Conservation (phyloP, 148 eudicot genomes). For the Rhododendron ovatum region DNA sequence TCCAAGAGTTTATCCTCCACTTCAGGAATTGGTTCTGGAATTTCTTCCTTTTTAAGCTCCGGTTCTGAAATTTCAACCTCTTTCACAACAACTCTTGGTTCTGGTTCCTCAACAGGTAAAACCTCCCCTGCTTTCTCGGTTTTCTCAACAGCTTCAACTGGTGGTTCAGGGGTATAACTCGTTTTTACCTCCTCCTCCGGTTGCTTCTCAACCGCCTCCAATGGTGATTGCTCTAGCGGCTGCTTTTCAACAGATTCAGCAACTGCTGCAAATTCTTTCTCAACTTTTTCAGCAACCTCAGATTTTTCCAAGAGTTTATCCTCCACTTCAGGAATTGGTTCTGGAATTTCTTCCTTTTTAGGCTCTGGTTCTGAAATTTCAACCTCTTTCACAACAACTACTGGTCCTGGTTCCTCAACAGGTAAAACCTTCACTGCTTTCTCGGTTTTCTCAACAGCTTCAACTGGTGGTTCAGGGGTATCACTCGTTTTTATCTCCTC, state of each 20-base stretch:
- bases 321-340: neutral
- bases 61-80: conserved; percentile 8
- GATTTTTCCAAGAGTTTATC: conserved; percentile 16
- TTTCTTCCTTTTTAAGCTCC: conserved; percentile 14
- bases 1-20: conserved; percentile 16
- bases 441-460: conserved; percentile 20
- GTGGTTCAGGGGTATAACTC: conserved; percentile 13
- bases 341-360: conserved; percentile 12
- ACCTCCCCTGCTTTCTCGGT: conserved; percentile 12
- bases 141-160: conserved; percentile 19
- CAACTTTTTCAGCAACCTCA: conserved; percentile 17
- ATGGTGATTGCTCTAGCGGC: conserved; percentile 11
- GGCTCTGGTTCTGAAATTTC: conserved; percentile 11
- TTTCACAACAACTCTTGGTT: neutral
- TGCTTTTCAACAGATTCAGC: conserved; percentile 18
- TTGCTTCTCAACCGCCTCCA: conserved; percentile 22
- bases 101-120: conserved; percentile 13
- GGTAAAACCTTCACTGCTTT: neutral
- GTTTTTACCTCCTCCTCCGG: conserved; percentile 15
- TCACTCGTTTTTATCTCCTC: conserved; percentile 13
- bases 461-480: conserved; percentile 18
- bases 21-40: neutral
- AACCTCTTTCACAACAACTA: neutral
- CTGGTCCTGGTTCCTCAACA: conserved; percentile 10
- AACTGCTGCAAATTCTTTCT: conserved; percentile 14